Percentiles rank a stretch among this genome's conserved stretches.
phyloP scores from a whole-genome alignment of 768 basidiomycete genomes.

The Podaxis sp. region DNA sequence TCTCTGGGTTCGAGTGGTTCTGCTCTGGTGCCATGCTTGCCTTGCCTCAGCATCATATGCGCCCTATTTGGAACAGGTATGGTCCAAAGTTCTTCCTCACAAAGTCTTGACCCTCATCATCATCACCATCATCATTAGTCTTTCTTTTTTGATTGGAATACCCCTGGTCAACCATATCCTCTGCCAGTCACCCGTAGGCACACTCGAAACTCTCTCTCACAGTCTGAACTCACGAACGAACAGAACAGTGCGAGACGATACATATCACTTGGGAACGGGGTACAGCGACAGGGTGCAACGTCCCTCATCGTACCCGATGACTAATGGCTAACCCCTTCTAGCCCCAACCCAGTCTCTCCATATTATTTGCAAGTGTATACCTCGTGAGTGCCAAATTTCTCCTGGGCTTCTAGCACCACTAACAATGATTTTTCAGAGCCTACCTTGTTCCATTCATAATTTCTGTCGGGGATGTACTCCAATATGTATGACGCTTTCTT shows the following conservation, averaged over 20 bases:
- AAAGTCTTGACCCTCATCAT: not conserved
- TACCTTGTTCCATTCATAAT: slow-evolving; percentile 53
- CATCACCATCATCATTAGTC: slow-evolving; percentile 26
- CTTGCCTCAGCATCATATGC: slow-evolving; percentile 1
- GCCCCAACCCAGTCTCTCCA: slow-evolving; percentile 54
- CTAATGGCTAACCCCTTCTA: slow-evolving; percentile 22
- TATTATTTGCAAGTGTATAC: slow-evolving; percentile 62
- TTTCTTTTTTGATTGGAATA: slow-evolving; percentile 44
- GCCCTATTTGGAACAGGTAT: slow-evolving; percentile 30
- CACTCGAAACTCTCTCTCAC: not conserved
- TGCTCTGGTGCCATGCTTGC: not conserved
- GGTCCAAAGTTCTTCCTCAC: not conserved
- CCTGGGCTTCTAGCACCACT: not conserved
- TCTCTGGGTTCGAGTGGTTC: not conserved
- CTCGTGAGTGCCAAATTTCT: slow-evolving; percentile 39
- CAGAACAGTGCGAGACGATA: slow-evolving; percentile 45
- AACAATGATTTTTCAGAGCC: slow-evolving; percentile 28
- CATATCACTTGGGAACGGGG: slow-evolving; percentile 41
- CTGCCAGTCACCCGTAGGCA: slow-evolving; percentile 37
- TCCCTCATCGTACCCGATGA: not conserved
- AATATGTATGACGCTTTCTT: slow-evolving; percentile 38
- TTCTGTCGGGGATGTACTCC: slow-evolving; percentile 42
- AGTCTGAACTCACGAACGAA: slow-evolving; percentile 3
- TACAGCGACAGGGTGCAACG: slow-evolving; percentile 36
- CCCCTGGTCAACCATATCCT: slow-evolving; percentile 31